Percentiles rank a stretch among this genome's conserved stretches.
phyloP scores from a whole-genome alignment of 768 basidiomycete species.

The button mushroom (Agaricus bisporus) region DNA sequence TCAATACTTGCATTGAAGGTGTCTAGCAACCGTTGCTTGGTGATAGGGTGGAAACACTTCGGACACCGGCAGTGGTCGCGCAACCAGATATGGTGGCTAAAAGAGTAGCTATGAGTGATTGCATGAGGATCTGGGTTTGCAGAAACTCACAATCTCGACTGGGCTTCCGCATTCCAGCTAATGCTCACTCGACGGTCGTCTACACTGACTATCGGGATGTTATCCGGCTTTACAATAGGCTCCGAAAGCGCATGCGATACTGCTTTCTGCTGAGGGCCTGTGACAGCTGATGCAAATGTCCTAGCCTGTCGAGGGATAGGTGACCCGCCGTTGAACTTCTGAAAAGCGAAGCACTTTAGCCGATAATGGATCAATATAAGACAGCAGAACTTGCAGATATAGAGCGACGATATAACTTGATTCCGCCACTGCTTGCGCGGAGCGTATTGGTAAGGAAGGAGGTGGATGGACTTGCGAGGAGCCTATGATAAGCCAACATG shows the following conservation, averaged over 20 bases:
- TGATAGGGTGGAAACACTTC: conserved; percentile 78
- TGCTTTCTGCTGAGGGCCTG: conserved; percentile 12
- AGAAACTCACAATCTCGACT: conserved; percentile 70
- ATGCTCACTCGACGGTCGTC: conserved; percentile 60
- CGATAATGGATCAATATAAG: background rate
- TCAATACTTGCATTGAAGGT: conserved; percentile 63
- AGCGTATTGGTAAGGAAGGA: background rate
- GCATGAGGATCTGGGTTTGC: background rate
- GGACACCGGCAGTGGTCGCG: conserved; percentile 90
- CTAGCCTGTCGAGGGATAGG: background rate
- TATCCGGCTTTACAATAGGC: conserved; percentile 26
- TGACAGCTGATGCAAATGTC: conserved; percentile 19
- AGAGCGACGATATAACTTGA: background rate
- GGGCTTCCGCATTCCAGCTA: conserved; percentile 65
- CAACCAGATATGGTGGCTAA: conserved; percentile 86
- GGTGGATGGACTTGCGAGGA: background rate
- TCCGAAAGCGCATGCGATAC: conserved; percentile 9
- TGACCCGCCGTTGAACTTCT: background rate
- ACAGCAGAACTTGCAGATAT: background rate
- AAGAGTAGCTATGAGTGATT: background rate
- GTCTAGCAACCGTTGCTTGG: conserved; percentile 85
- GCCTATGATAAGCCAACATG: background rate
- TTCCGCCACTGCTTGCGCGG: background rate
- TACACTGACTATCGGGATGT: conserved; percentile 47
- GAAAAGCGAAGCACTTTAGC: background rate